Evolutionary conservation across 139 green algal species (phyloP), one percentile per base, ranked within the genome.

Genomic region (Picochlorum sp.): DNA sequence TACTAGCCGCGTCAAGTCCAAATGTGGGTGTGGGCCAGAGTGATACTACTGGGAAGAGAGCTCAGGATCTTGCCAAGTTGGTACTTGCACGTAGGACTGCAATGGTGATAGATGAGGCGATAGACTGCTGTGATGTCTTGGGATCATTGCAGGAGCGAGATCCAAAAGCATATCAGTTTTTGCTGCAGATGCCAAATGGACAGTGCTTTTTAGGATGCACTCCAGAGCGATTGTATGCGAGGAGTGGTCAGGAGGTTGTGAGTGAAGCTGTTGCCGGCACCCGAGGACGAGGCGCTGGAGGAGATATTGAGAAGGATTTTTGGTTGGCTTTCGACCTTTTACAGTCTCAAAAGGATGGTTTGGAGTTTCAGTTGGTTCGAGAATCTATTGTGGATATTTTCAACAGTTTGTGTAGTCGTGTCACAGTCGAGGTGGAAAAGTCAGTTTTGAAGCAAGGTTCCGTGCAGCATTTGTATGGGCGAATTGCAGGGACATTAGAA

Each of bases 381-480:
- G 84, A 95, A 60, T 92, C 84, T 81, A 82, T 96, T 57, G 56
- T 50, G n/a, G 58, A 46, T 49, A 51, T 70, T 23, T 59, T 82
- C 34, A n/a, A 28, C 1, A 54, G 56, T 20, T 66, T 87, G 44
- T 87, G 80, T 64, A 66, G 56, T 16, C 44, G 56, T 9, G 89
- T 96, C 18, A 37, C 65, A 1, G 65, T 95, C 3, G 92, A 97
- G 59, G 77, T 94, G 14, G 76, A 86, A 61, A 97, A 97, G 69
- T 79, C 61, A 13, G 85, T 97, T 18, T 71, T 98, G 10, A 95
- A 95, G 76, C 87, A 95, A 73, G 82, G 71, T 6, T 58, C 70
- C 5, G 81, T 98, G 63, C 93, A 99, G 86, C 93, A 99, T 81
- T 81, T 99, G 62, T 98, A 98, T 50, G 83, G 83, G 1, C 79